A percentile compares a stretch with the other conserved stretches of the same genome.
Conservation (phyloP, 2,329 filamentous ascomycete species). For the Beauveria varroae region DNA sequence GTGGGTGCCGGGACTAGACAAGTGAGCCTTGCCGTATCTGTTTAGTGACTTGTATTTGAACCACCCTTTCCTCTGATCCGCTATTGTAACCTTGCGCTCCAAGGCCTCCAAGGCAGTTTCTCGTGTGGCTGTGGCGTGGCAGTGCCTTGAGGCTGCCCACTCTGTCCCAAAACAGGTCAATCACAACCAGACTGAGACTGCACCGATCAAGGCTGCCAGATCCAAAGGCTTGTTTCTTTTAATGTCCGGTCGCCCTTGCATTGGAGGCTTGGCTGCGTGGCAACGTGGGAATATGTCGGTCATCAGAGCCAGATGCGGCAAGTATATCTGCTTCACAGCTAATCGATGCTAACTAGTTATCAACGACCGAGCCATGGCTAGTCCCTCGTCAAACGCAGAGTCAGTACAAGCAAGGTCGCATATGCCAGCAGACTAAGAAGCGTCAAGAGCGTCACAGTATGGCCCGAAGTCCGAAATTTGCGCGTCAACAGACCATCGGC, state of each 20-base stretch:
- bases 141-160: background rate
- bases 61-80: background rate
- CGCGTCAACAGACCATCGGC: slow-evolving; percentile 29
- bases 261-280: background rate
- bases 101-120: slow-evolving; percentile 1
- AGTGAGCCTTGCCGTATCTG: slow-evolving; percentile 1
- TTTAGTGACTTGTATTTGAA: background rate
- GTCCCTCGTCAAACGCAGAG: slow-evolving; percentile 34
- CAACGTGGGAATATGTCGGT: background rate
- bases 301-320: background rate
- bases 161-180: slow-evolving; percentile 2
- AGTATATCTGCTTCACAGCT: background rate
- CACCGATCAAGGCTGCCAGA: background rate
- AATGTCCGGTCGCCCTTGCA: background rate
- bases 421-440: slow-evolving; percentile 51
- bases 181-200: background rate
- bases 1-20: background rate
- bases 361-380: background rate
- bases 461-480: slow-evolving; percentile 57
- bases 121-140: background rate
- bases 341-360: background rate
- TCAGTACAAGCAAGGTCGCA: slow-evolving; percentile 47
- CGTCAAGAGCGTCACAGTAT: slow-evolving; percentile 53
- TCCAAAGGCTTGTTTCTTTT: background rate
- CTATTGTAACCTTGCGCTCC: background rate